Base-by-base conservation (phyloP, 2,329 filamentous ascomycete species). In the Trichophyton simii region DNA sequence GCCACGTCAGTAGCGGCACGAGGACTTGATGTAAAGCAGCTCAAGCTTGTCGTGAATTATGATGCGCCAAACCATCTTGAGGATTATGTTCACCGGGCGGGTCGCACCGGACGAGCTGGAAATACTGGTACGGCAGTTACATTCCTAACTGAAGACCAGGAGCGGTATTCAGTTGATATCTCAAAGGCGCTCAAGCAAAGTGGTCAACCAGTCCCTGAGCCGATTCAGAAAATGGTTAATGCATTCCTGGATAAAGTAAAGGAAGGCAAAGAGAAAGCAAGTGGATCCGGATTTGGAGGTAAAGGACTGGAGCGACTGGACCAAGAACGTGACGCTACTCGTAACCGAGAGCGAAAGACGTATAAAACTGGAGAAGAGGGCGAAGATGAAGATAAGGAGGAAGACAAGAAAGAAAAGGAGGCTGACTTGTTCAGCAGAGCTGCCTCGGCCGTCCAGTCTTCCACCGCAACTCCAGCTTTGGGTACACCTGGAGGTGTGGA, bases 41-140 rank as follows among this genome's bases (percentile, higher is more conserved):
- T 99, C 38, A 96, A 95, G 73, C 82, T 97, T 36, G 94, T 99
- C 7, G 86, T 99, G 76, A 97, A 97, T 75, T 96, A 90, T 71
- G 91, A 96, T 70, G 89, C 87, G 0, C 92, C 91, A 0, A 95
- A 95, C 69, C 91, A 97, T 75, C 76, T 96, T 64, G 94, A 99
- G 75, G 94, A 97, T 71, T 97, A 97, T 69, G 92, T 97, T 46
- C 94, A 96, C 73, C 87, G 94, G 65, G 90, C 89, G 61, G 94
- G 94, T 57, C 89, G 94, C 68, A 97, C 94, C 6, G 94, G 94
- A 9, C 87, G 94, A 71, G 94, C 94, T 54, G 94, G 94, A 46
- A 95, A 96, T 69, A 96, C 85, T 22, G 94, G 94, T 65, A 95
- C 91, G 44, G 94, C 94, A 0, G 89, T 99, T 58, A 99, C 94